Base-by-base conservation (phyloP, 2,329 filamentous ascomycete genomes). In the Phialophora tarda region DNA sequence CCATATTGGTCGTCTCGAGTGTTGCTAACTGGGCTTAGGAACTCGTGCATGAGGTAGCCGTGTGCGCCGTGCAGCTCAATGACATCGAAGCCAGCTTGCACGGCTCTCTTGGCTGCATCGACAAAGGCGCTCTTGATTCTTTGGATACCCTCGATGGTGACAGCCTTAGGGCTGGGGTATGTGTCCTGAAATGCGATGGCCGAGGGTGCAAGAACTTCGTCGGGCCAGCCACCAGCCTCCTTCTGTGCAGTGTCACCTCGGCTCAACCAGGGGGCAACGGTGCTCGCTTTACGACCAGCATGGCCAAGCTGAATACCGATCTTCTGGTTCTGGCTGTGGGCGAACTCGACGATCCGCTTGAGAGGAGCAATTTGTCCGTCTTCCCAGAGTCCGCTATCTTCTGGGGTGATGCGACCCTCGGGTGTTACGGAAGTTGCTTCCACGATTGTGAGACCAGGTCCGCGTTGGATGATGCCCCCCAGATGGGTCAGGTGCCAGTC, bases 401-500 rank as follows among this genome's bases (percentile, higher is more conserved):
- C 84, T 1, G 92, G 92, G 0, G 91, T 90, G 81, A 96, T 96
- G 63, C 93, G 86, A 30, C 93, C 93, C 71, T 93, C 88, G 5
- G 91, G 79, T 10, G 86, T 82, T 0, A 96, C 90, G 34, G 88
- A 83, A 0, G 91, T 93, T 28, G 93, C 92, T 80, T 97, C 93
- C 64, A 93, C 83, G 66, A 93, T 86, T 57, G 89, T 81, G 21
- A 96, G 81, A 1, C 87, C 90, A 0, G 91, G 89, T 12, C 93
- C 93, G 63, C 90, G 87, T 65, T 89, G 83, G 24, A 91, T 85
- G 72, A 93, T 93, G 67, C 91, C 89, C 64, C 92, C 91, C 28
- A 94, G 83, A 74, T 96, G 93, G 17, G 92, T 88, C 58, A 94
- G 81, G 77, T 97, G 92, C 85, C 88, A 97, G 75, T 90, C 85